Evolutionary conservation across 306 rosid genomes (phyloP), one percentile per base, ranked within the genome.

Genomic region (Carpinus fangiana): DNA sequence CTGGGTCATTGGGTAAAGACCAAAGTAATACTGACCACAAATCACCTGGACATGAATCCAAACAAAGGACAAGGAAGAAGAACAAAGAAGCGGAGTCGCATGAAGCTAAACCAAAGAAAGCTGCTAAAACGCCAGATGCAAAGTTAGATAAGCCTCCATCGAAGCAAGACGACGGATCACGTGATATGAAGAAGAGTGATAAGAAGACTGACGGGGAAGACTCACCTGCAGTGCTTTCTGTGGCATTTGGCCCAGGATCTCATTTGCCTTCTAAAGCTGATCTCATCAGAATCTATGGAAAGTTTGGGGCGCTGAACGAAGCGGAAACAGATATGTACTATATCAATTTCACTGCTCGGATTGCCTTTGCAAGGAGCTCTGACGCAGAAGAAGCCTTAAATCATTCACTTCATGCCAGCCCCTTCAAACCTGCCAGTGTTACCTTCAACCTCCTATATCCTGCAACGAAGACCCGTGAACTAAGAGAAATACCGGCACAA

Each of bases 271-370:
- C 97, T 13, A 93, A 85, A 78, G 80, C 89, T 68, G 90, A 88
- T 84, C 89, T 93, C 14, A 46, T 91, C 54, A 41, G 69, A 47
- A 73, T 84, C 56, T 93, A 84, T 62, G 4, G 93, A 4, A 76
- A 88, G 83, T 91, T 80, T 73, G 97, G 98, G 55, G 73, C 81
- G 46, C 84, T 93, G 82, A 73, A 91, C 50, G 90, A 83, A 83
- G 61, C 60, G 3, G 91, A 87, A 82, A 93, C 98, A 2, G 82
- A 91, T 26, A 77, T 87, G 91, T 84, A 84, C 82, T 69, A 26
- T 51, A 28, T 61, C 17, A 90, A 81, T 71, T 78, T 75, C 81
- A 84, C 89, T n/a, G 98, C 95, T 69, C 88, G 90, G 72, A 84
- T 93, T 26, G 84, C 72, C 46, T 93, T 91, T 85, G 52, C 61